Evolutionary conservation across 108 stramenopile genomes (phyloP).

Genomic region (Discostella stelligeroides): DNA sequence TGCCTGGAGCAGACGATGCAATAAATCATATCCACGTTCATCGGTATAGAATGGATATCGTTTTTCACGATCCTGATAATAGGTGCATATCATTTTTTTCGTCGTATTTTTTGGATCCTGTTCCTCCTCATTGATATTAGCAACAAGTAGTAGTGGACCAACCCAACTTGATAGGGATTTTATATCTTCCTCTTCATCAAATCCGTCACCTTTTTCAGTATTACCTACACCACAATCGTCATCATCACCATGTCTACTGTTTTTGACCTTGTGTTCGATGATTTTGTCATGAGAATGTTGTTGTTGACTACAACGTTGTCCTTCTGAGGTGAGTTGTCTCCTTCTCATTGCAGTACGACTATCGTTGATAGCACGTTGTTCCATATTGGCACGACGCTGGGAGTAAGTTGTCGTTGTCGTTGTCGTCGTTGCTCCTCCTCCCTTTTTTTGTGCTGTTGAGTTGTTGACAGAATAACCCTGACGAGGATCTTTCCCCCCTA

Average conservation of each 20-base stretch:
- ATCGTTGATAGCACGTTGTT: conserved; percentile 10
- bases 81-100: conserved; percentile 8
- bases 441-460: background rate
- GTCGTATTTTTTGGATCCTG: too few relatives aligned
- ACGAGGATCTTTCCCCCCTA: too few relatives aligned
- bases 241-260: background rate
- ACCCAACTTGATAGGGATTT: conserved; percentile 17
- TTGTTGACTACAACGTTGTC: background rate
- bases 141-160: conserved; percentile 15
- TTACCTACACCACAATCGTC: background rate
- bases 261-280: background rate
- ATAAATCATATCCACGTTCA: conserved; percentile 10
- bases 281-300: background rate
- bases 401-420: too few relatives aligned
- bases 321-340: too few relatives aligned
- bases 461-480: background rate
- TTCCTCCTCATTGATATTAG: background rate
- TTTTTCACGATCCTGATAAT: conserved; percentile 31
- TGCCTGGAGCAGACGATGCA: conserved; percentile 4
- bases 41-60: conserved; percentile 17
- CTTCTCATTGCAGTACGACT: background rate
- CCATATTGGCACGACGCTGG: conserved; percentile 13
- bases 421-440: background rate
- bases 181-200: background rate
- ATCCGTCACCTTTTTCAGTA: too few relatives aligned